Conservation (phyloP, 225 moss, liverwort and hornwort genomes). For the Anthoceros angustus region DNA sequence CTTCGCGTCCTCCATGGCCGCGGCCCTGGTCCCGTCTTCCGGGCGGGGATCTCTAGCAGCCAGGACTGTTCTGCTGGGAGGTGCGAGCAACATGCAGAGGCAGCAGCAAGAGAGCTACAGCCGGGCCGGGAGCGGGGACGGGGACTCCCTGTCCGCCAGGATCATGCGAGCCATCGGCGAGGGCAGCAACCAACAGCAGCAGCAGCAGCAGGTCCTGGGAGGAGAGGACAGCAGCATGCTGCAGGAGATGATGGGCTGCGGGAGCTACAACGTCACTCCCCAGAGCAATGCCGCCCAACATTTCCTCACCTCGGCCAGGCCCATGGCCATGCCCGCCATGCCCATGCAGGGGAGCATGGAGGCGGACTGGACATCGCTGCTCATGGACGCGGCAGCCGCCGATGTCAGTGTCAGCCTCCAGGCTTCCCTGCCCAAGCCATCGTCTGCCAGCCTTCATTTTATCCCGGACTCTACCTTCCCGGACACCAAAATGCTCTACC, state of each 20-base stretch:
- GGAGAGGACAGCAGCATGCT: neutral
- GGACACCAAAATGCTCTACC: no score
- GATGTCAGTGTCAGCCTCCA: no score
- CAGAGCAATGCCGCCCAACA: no score
- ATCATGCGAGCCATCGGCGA: neutral
- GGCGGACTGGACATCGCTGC: neutral
- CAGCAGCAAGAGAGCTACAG: neutral
- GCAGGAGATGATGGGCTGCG: constrained; percentile 1
- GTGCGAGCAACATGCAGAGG: neutral
- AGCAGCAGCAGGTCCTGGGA: neutral
- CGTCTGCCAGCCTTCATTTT: no score
- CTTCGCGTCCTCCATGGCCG: neutral
- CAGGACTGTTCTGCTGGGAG: neutral
- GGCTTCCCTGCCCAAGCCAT: no score
- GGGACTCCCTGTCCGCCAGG: neutral
- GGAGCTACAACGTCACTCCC: neutral
- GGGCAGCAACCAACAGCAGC: neutral
- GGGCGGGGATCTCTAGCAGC: neutral
- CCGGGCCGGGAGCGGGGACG: neutral
- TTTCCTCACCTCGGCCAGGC: neutral
- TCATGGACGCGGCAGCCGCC: neutral
- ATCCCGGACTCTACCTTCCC: no score
- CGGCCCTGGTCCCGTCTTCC: neutral
- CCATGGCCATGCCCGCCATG: neutral
- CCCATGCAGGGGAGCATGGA: neutral